Conservation (phyloP, 305 asterid genomes). For the Fraxinus platypoda region DNA sequence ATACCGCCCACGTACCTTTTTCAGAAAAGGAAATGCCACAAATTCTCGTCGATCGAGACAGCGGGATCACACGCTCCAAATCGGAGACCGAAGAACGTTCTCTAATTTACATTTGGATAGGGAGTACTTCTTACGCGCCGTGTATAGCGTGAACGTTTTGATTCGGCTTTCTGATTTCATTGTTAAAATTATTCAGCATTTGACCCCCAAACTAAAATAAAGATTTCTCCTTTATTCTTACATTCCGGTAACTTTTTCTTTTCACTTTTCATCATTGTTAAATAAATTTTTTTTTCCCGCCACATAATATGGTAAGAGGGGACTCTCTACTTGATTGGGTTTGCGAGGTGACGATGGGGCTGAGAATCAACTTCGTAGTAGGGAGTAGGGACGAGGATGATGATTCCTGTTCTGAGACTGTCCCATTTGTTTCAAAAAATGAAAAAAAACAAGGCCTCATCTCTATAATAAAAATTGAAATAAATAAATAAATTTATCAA, state of each 20-base stretch:
- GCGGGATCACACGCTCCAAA: not conserved
- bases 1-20: not conserved
- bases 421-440: no score
- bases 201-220: not conserved
- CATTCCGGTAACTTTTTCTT: not conserved
- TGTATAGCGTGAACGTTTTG: not conserved
- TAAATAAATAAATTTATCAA: no score
- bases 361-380: no score
- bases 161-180: not conserved
- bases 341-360: no score
- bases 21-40: not conserved
- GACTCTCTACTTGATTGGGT: no score
- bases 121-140: not conserved
- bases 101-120: not conserved
- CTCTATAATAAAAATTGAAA: no score
- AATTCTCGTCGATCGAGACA: not conserved
- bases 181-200: not conserved
- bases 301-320: not conserved
- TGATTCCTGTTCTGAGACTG: no score
- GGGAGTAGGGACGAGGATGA: no score
- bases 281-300: not conserved
- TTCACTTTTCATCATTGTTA: not conserved
- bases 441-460: no score
- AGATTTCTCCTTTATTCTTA: not conserved
- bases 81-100: not conserved